These are phyloP conservation scores for Datisca glomerata DNA, from an alignment of 306 rosid species.

Conservation along the genomic window DNA sequence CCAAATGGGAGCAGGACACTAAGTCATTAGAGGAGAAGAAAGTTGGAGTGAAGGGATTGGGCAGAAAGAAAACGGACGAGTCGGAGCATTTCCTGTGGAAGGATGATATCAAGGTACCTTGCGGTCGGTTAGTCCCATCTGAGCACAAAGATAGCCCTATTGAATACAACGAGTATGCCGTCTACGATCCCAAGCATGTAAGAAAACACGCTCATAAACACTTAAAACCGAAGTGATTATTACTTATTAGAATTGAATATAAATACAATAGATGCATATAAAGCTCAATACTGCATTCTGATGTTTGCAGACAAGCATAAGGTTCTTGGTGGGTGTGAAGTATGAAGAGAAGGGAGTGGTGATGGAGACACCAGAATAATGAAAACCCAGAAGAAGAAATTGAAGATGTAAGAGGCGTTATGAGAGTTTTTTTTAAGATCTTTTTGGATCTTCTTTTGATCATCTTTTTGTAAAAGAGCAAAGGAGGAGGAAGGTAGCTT, in stretches of 20 bases:
- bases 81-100: slow-evolving; percentile 71
- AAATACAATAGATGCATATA: too few relatives aligned
- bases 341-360: slow-evolving; percentile 45
- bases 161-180: slow-evolving; percentile 70
- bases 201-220: background rate
- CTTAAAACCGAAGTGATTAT: background rate
- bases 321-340: slow-evolving; percentile 71
- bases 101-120: slow-evolving; percentile 73
- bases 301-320: slow-evolving; percentile 39
- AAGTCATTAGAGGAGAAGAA: slow-evolving; percentile 46
- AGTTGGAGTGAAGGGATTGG: slow-evolving; percentile 55
- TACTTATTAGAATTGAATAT: background rate
- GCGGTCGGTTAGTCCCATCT: slow-evolving; percentile 46
- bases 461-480: too few relatives aligned
- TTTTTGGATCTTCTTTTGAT: slow-evolving; percentile 5
- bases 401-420: background rate
- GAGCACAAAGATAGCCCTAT: slow-evolving; percentile 50
- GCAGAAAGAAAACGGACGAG: slow-evolving; percentile 65
- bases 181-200: slow-evolving; percentile 71
- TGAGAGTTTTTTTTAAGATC: background rate
- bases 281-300: too few relatives aligned
- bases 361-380: slow-evolving; percentile 36
- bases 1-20: slow-evolving; percentile 51
- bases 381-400: background rate
- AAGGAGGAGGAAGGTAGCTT: too few relatives aligned